These are phyloP conservation scores for Mycosarcoma maydis DNA, from an alignment of 1,284 basidiomycete species.

Conservation along the genomic window DNA sequence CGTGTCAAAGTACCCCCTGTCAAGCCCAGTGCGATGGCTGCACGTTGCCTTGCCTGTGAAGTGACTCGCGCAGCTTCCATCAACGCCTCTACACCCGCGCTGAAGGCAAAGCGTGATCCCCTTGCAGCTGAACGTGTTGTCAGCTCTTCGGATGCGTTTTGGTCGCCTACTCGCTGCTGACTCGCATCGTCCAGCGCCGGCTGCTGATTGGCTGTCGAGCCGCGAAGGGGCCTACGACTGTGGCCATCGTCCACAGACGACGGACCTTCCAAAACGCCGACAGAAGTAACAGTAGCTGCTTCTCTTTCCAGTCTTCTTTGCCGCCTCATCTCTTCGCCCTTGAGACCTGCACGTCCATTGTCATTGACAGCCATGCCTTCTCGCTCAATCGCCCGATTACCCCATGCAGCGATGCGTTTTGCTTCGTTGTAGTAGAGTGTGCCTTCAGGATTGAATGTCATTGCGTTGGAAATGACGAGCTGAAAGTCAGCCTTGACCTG, in stretches of 20 bases:
- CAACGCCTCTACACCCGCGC: conserved; percentile 34
- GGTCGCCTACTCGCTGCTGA: conserved; percentile 7
- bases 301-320: conserved; percentile 32
- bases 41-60: conserved; percentile 35
- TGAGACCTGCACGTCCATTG: conserved; percentile 41
- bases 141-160: conserved; percentile 6
- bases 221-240: conserved; percentile 26
- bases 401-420: conserved; percentile 57
- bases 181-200: conserved; percentile 6
- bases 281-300: conserved; percentile 8
- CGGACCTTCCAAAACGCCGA: neutral
- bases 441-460: conserved; percentile 61
- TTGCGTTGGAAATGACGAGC: conserved; percentile 60
- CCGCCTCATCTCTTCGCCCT: conserved; percentile 32
- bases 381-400: conserved; percentile 52
- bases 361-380: conserved; percentile 58
- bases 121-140: conserved; percentile 16
- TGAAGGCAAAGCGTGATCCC: conserved; percentile 26
- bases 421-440: conserved; percentile 63
- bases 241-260: conserved; percentile 1
- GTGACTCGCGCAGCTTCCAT: conserved; percentile 40
- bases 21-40: conserved; percentile 38
- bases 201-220: conserved; percentile 8
- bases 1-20: conserved; percentile 24
- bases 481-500: conserved; percentile 57